Conservation (phyloP, 176 grass and related monocot species). For the Musa itinerans region DNA sequence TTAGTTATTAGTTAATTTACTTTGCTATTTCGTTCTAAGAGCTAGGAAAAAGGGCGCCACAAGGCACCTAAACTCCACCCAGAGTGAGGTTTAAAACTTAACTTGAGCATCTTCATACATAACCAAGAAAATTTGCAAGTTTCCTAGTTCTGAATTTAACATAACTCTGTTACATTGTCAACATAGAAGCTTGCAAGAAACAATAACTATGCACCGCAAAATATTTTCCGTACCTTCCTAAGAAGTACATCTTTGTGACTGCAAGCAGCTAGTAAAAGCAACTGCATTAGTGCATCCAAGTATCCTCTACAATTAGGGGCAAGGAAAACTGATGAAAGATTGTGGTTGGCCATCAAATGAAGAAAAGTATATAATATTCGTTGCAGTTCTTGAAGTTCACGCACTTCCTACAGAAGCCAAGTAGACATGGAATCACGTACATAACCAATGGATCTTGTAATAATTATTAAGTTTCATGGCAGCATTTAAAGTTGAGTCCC, state of each 20-base stretch:
- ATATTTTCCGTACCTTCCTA: slow-evolving; percentile 47
- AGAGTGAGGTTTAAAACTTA: no score
- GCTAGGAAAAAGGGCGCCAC: no score
- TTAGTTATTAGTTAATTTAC: not conserved
- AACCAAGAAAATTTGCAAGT: no score
- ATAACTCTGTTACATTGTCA: not conserved
- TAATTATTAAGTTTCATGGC: not conserved
- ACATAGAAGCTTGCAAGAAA: not conserved
- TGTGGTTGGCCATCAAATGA: slow-evolving; percentile 69
- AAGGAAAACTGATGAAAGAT: slow-evolving; percentile 74
- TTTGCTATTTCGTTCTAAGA: no score
- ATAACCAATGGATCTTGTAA: not conserved
- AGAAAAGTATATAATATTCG: slow-evolving; percentile 75
- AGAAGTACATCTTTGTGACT: slow-evolving; percentile 83
- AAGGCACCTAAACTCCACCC: no score
- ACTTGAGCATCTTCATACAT: no score
- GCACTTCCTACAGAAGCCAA: slow-evolving; percentile 65
- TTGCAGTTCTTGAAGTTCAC: slow-evolving; percentile 90
- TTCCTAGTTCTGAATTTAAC: not conserved
- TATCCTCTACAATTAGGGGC: slow-evolving; percentile 54
- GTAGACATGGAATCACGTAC: slow-evolving; percentile 6
- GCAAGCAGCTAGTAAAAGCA: slow-evolving; percentile 75
- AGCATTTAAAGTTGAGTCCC: not conserved
- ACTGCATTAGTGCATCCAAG: slow-evolving; percentile 66
- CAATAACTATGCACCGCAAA: not conserved